Evolutionary conservation across 805 yeast species (phyloP).

Genomic region (Cyberlindnera mycetangii): DNA sequence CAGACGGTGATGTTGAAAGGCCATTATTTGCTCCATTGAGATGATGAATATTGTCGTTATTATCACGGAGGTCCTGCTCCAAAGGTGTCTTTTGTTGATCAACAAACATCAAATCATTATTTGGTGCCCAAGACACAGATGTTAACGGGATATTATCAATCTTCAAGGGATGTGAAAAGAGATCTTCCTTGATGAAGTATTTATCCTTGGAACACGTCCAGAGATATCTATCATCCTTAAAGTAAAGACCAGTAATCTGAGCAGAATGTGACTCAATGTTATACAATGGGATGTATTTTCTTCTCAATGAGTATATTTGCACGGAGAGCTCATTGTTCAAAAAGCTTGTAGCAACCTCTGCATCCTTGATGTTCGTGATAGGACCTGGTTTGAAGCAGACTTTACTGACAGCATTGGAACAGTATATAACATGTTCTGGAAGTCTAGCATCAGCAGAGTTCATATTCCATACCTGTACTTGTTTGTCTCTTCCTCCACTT

Average conservation of each 20-base stretch:
- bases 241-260: slow-evolving; percentile 54
- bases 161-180: slow-evolving; percentile 39
- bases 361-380: slow-evolving; percentile 42
- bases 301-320: slow-evolving; percentile 63
- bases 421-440: slow-evolving; percentile 71
- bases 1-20: slow-evolving; percentile 20
- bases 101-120: slow-evolving; percentile 47
- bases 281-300: slow-evolving; percentile 70
- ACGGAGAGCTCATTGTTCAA: slow-evolving; percentile 65
- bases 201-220: slow-evolving; percentile 54
- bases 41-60: not conserved
- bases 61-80: slow-evolving; percentile 6
- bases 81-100: slow-evolving; percentile 37
- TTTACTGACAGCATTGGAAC: slow-evolving; percentile 77
- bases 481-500: slow-evolving; percentile 92
- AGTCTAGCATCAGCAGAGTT: slow-evolving; percentile 34
- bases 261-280: slow-evolving; percentile 47
- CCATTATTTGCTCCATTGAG: not conserved
- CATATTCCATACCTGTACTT: slow-evolving; percentile 74
- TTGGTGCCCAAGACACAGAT: slow-evolving; percentile 58
- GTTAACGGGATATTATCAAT: slow-evolving; percentile 50
- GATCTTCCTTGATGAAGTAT: slow-evolving; percentile 45
- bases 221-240: slow-evolving; percentile 44
- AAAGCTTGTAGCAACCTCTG: slow-evolving; percentile 72
- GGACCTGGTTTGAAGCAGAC: slow-evolving; percentile 61